Evolutionary conservation across 2,329 filamentous ascomycete genomes (phyloP), one percentile per base, ranked within the genome.

Genomic region (Claviceps capensis): DNA sequence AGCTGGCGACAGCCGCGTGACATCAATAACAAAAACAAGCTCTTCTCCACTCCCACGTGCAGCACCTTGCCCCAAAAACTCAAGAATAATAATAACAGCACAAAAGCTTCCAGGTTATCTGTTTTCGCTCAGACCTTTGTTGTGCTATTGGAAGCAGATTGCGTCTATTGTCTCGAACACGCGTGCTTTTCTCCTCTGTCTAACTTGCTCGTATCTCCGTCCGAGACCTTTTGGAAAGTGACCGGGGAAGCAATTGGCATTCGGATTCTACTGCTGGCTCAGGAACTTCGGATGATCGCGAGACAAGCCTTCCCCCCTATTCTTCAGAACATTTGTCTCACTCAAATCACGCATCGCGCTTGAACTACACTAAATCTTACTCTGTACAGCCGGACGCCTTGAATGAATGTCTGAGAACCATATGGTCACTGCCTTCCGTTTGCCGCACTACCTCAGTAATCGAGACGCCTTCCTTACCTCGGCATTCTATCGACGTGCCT

Each of bases 1-100:
- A 50, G 48, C 41, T 50, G 48, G 11, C n/a, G 41, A 19, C 48
- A 50, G 48, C 41, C 44, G 48, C 30, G 13, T 4, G 17, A 49
- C 7, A 22, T 50, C 40, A 37, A 37, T 44, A 48, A 48, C 47
- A 48, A 9, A 17, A 23, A 13, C 17, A 23, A n/a, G 9, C 11
- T 14, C 26, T 44, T 50, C 48, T 44, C 48, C 48, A 44, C 48
- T 50, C 38, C 23, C 23, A 26, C 23, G 23, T 26, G 23, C 23
- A 7, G 23, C 23, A 26, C 5, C 5, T 26, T 26, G 23, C 23
- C 23, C 23, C 23, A 7, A 26, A 5, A 6, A 26, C 2, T 5
- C 5, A 26, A 26, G 23, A 26, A 26, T 16, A 48, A 38, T 48
- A 23, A 48, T 23, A 48, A 41, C 23, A 41, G 23, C 17, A 23